Conservation (phyloP, 2,329 filamentous ascomycete species). For the Epichloe amarillans region DNA sequence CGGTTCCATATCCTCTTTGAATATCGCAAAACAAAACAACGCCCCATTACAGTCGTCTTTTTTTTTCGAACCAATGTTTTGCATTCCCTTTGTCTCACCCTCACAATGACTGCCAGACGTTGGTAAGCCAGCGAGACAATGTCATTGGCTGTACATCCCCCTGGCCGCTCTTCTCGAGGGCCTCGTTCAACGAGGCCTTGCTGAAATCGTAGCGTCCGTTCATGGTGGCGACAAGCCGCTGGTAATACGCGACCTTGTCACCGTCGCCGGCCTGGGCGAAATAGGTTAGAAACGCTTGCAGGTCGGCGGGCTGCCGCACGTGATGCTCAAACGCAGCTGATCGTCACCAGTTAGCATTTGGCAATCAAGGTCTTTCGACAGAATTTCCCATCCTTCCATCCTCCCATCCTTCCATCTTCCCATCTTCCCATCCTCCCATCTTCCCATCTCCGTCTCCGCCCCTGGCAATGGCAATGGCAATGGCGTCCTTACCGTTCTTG, state of each 20-base stretch:
- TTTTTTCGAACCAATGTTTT: background rate
- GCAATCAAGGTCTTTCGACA: background rate
- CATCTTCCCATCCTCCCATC: background rate
- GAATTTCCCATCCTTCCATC: background rate
- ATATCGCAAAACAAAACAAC: background rate
- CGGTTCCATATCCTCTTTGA: background rate
- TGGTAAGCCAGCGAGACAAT: constrained; percentile 41
- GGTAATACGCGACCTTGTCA: constrained; percentile 38
- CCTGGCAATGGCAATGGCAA: too few species aligned
- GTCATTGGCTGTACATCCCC: constrained; percentile 31
- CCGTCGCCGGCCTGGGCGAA: constrained; percentile 34
- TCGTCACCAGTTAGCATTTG: constrained; percentile 9
- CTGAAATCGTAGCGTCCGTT: constrained; percentile 55
- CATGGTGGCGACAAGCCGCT: constrained; percentile 52
- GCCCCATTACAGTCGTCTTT: background rate
- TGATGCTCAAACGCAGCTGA: constrained; percentile 27
- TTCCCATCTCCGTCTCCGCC: background rate
- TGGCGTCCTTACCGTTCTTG: constrained; percentile 28
- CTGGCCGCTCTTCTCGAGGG: constrained; percentile 21
- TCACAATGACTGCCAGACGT: constrained; percentile 9
- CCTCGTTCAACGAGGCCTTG: constrained; percentile 44
- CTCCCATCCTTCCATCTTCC: too few species aligned
- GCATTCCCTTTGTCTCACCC: background rate
- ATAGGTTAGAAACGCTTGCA: constrained; percentile 26
- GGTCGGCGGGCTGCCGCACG: constrained; percentile 26